These are phyloP conservation scores for Cladosporium cucumerinum DNA, from an alignment of 2,329 filamentous ascomycete species.

Conservation along the genomic window DNA sequence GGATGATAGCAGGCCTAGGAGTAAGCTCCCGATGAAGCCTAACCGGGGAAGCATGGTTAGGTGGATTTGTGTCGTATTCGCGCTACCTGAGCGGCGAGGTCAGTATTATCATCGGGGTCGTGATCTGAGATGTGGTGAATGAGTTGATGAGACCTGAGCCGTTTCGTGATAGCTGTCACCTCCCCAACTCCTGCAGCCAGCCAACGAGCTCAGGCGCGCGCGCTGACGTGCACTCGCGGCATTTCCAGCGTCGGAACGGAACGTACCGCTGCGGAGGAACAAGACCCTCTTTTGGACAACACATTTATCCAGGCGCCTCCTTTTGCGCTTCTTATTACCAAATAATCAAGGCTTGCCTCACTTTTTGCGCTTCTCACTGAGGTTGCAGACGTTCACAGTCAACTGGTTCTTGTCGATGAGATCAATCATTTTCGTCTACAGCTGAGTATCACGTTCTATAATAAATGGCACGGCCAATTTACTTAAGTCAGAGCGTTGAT, in stretches of 20 bases:
- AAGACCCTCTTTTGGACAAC: neutral
- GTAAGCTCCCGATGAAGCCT: constrained; percentile 15
- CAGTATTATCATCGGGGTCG: constrained; percentile 7
- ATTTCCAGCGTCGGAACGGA: neutral
- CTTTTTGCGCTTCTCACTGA: neutral
- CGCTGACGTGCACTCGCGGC: constrained; percentile 4
- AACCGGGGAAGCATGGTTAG: constrained; percentile 13
- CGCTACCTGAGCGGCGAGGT: constrained; percentile 14
- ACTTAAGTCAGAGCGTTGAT: no score
- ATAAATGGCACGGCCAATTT: no score
- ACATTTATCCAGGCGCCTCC: neutral
- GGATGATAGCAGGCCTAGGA: constrained; percentile 26
- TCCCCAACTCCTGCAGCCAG: constrained; percentile 4
- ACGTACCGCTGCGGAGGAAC: neutral
- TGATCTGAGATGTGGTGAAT: neutral
- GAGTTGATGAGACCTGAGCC: neutral
- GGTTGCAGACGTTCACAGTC: no score
- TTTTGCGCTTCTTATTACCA: no score
- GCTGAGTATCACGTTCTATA: no score
- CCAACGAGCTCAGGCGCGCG: constrained; percentile 3
- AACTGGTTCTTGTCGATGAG: no score
- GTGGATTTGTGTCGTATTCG: constrained; percentile 1
- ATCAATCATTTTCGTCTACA: no score
- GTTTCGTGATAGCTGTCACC: constrained; percentile 13
- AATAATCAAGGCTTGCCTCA: neutral